Conservation (phyloP, 1,284 basidiomycete species). For the Volvariella surrecta region DNA sequence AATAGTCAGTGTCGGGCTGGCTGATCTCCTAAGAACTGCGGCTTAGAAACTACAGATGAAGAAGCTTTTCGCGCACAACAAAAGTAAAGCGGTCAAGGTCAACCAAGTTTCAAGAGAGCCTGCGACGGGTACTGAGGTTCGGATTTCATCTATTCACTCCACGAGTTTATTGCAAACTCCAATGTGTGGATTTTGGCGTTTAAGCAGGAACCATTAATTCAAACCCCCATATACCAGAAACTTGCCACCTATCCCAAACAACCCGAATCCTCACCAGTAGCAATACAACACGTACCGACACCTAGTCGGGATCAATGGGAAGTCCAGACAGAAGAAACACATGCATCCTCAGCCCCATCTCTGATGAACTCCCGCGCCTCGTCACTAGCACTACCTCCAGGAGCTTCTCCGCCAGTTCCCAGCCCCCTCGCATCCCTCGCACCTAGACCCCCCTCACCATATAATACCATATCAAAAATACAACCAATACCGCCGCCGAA, state of each 20-base stretch:
- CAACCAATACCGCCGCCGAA: conserved; percentile 16
- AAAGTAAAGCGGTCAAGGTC: conserved; percentile 15
- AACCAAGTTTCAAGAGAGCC: not conserved
- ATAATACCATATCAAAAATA: conserved; percentile 19
- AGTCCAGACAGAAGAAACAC: conserved; percentile 21
- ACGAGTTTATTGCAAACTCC: not conserved
- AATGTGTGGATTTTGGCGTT: not conserved
- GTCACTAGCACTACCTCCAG: conserved; percentile 31
- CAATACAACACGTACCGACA: conserved; percentile 14
- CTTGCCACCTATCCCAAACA: conserved; percentile 10
- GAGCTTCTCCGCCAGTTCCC: conserved; percentile 31
- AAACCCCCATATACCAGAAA: conserved; percentile 16
- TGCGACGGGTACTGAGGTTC: no score
- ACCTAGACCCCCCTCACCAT: conserved; percentile 35
- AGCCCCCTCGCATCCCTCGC: conserved; percentile 17
- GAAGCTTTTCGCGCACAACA: conserved; percentile 20
- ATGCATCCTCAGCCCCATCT: conserved; percentile 16
- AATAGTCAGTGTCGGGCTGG: not conserved
- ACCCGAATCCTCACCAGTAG: conserved; percentile 7
- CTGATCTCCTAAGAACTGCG: not conserved
- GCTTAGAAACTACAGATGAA: conserved; percentile 14
- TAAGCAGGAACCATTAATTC: conserved; percentile 3
- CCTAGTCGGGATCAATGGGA: conserved; percentile 34
- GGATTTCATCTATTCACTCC: not conserved
- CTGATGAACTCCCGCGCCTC: conserved; percentile 35